phyloP scores from a whole-genome alignment of 208 protist genomes.

The Crithidia mellificae region DNA sequence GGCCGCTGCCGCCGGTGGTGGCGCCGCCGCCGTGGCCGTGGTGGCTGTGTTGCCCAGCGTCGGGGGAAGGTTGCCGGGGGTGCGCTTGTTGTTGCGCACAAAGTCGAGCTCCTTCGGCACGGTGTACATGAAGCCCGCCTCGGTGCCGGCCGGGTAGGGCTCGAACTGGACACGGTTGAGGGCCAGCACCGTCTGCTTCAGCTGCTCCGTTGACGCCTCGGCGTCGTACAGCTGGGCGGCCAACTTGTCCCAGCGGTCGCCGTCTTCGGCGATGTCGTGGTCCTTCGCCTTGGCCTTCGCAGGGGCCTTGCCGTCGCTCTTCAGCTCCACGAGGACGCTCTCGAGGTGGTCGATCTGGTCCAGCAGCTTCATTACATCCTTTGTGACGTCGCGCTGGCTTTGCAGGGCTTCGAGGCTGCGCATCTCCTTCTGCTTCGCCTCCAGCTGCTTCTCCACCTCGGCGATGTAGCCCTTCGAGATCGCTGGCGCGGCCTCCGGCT shows the following conservation, averaged over 20 bases:
- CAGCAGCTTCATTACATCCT: constrained; percentile 75
- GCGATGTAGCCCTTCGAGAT: constrained; percentile 47
- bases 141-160: constrained; percentile 76
- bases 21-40: constrained; percentile 2
- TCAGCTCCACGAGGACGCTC: constrained; percentile 51
- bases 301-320: constrained; percentile 22
- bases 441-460: constrained; percentile 63
- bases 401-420: constrained; percentile 68
- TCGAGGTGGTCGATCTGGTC: constrained; percentile 72
- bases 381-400: constrained; percentile 68
- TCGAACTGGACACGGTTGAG: constrained; percentile 86
- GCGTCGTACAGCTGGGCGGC: constrained; percentile 78
- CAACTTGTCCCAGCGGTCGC: constrained; percentile 80
- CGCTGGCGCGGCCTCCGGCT: constrained; percentile 11
- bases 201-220: constrained; percentile 65
- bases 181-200: constrained; percentile 62
- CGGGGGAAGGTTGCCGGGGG: constrained; percentile 44
- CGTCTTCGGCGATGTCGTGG: constrained; percentile 38
- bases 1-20: not conserved
- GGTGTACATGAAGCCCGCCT: constrained; percentile 69
- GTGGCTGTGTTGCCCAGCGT: constrained; percentile 15
- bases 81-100: constrained; percentile 71
- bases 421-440: constrained; percentile 49
- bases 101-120: constrained; percentile 82
- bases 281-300: constrained; percentile 11